These are phyloP conservation scores for Fusarium avenaceum DNA, from an alignment of 2,329 filamentous ascomycete species.

Conservation along the genomic window DNA sequence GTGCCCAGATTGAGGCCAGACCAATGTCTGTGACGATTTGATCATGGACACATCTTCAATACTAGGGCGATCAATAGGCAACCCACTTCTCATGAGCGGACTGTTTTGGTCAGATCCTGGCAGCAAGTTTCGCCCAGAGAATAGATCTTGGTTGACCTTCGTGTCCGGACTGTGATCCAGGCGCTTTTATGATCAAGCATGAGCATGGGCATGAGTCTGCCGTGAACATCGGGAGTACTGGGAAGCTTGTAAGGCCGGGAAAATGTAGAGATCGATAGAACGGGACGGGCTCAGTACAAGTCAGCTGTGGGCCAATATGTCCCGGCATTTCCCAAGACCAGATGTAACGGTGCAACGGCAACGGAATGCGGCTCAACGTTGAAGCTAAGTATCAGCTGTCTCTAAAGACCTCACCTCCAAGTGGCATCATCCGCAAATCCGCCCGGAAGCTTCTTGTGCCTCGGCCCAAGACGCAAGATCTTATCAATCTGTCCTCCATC, in stretches of 20 bases:
- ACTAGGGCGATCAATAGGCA: background rate
- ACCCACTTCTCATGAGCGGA: no score
- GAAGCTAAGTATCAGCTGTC: background rate
- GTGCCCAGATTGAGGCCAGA: background rate
- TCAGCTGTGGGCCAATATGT: background rate
- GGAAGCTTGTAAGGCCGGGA: background rate
- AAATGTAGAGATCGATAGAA: background rate
- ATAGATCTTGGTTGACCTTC: no score
- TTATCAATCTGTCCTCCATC: conserved; percentile 30
- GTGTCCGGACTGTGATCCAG: no score
- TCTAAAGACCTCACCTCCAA: conserved; percentile 11
- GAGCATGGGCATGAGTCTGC: no score
- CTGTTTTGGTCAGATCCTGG: no score
- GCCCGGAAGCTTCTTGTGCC: background rate
- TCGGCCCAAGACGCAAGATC: conserved; percentile 7
- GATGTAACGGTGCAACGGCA: background rate
- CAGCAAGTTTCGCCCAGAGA: no score
- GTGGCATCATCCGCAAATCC: background rate
- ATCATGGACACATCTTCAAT: background rate
- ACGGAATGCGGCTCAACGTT: conserved; percentile 18
- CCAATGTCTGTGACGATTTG: background rate
- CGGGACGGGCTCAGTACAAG: background rate
- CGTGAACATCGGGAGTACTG: background rate
- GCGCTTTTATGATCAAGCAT: no score
- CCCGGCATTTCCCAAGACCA: conserved; percentile 9